Conservation (phyloP, 768 basidiomycete genomes). For the Austroboletus eburneus region DNA sequence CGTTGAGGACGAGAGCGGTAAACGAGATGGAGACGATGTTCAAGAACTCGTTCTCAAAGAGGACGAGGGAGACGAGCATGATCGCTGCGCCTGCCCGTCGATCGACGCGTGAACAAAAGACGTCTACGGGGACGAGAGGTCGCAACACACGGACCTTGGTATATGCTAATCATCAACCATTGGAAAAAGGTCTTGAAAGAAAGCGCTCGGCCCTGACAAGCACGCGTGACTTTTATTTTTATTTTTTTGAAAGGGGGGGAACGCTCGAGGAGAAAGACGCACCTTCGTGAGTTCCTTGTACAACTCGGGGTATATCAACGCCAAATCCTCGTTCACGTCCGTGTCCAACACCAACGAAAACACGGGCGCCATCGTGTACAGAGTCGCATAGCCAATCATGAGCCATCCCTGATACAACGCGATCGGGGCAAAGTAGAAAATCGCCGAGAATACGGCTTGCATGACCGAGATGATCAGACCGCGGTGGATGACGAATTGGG, state of each 20-base stretch:
- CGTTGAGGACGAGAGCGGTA: conserved; percentile 92
- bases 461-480: conserved; percentile 96
- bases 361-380: conserved; percentile 98
- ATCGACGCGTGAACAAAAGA: not conserved
- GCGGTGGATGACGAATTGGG: conserved; percentile 97
- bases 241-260: too few relatives aligned
- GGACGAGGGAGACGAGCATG: conserved; percentile 94
- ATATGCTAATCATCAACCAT: conserved; percentile 96
- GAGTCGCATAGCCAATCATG: conserved; percentile 93
- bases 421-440: conserved; percentile 93
- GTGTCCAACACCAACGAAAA: conserved; percentile 95
- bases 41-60: conserved; percentile 96
- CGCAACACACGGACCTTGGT: conserved; percentile 65
- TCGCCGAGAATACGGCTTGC: conserved; percentile 94
- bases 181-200: conserved; percentile 98
- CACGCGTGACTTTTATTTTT: not conserved
- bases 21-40: conserved; percentile 99
- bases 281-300: conserved; percentile 99
- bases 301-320: conserved; percentile 92
- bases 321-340: conserved; percentile 94
- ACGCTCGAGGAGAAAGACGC: not conserved
- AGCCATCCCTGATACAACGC: conserved; percentile 98
- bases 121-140: not conserved
- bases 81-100: conserved; percentile 81
- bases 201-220: conserved; percentile 75